A percentile compares a stretch with the other conserved stretches of the same genome.
Conservation (phyloP, 2,329 filamentous ascomycete species). For the Sclerotinia sclerotiorum region DNA sequence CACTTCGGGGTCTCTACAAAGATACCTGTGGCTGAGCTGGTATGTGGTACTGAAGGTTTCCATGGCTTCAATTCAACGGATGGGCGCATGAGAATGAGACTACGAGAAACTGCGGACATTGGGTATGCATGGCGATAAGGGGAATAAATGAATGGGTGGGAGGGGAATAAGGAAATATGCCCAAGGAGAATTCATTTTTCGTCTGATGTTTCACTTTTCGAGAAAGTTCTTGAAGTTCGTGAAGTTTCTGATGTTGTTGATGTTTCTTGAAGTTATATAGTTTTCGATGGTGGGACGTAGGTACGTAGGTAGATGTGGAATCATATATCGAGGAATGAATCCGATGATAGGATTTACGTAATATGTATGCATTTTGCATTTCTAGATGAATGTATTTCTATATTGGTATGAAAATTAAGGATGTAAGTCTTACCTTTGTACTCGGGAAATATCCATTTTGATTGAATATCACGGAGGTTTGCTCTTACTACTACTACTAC, state of each 20-base stretch:
- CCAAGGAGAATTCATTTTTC: background rate
- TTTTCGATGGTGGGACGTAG: background rate
- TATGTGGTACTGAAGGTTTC: background rate
- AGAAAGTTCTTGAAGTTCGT: background rate
- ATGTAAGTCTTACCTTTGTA: background rate
- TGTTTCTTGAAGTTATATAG: background rate
- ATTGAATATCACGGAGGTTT: too few species aligned
- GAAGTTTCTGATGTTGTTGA: background rate
- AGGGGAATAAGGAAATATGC: background rate
- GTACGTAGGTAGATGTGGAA: background rate
- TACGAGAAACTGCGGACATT: background rate
- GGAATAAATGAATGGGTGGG: background rate
- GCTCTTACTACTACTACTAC: background rate
- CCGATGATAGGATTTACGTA: background rate
- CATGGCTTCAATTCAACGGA: background rate
- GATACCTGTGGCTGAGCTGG: background rate
- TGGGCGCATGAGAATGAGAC: background rate
- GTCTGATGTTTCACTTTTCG: constrained; percentile 13
- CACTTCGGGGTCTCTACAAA: background rate
- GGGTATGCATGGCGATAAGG: constrained; percentile 11
- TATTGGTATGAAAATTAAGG: background rate
- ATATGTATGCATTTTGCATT: background rate
- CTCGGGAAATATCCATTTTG: too few species aligned
- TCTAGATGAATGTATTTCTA: background rate
- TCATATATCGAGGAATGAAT: background rate